phyloP scores from a whole-genome alignment of 805 yeast species.

The Nakazawaea laoshanensis region DNA sequence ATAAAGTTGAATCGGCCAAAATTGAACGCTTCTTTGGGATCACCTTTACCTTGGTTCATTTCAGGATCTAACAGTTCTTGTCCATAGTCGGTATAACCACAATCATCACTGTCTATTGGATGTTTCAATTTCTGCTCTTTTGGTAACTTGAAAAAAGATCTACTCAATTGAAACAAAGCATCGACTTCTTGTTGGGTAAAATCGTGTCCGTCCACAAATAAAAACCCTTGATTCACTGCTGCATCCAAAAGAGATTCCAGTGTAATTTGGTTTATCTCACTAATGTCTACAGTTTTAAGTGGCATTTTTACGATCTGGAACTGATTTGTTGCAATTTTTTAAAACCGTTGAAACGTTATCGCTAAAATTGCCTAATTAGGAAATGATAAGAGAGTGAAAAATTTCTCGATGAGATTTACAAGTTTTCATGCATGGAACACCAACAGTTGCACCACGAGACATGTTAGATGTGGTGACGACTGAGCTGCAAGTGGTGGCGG shows the following conservation, averaged over 20 bases:
- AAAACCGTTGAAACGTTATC: too few relatives aligned
- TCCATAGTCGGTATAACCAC: conserved; percentile 51
- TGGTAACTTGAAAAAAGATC: conserved; percentile 29
- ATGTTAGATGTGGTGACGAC: conserved; percentile 1
- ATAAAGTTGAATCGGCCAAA: conserved; percentile 41
- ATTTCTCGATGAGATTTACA: too few relatives aligned
- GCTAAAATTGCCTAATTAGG: too few relatives aligned
- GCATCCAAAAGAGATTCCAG: conserved; percentile 33
- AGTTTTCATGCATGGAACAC: too few relatives aligned
- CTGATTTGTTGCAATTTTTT: too few relatives aligned
- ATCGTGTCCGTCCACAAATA: conserved; percentile 45
- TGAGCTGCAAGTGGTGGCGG: conserved; percentile 3
- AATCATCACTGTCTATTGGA: conserved; percentile 36
- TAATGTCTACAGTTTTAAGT: conserved; percentile 36
- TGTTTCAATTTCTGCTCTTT: conserved; percentile 21
- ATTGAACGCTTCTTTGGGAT: conserved; percentile 63
- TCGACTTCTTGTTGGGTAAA: conserved; percentile 34
- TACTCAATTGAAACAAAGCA: conserved; percentile 24
- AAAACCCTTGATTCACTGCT: conserved; percentile 41
- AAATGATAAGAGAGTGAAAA: too few relatives aligned
- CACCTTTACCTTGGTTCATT: conserved; percentile 26
- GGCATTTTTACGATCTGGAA: too few relatives aligned
- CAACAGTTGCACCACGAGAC: not conserved
- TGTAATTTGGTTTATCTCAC: conserved; percentile 20
- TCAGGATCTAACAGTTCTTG: conserved; percentile 37